Evolutionary conservation across 2,329 filamentous ascomycete genomes (phyloP), one percentile per base, ranked within the genome.

Genomic region (Venturia asperata): DNA sequence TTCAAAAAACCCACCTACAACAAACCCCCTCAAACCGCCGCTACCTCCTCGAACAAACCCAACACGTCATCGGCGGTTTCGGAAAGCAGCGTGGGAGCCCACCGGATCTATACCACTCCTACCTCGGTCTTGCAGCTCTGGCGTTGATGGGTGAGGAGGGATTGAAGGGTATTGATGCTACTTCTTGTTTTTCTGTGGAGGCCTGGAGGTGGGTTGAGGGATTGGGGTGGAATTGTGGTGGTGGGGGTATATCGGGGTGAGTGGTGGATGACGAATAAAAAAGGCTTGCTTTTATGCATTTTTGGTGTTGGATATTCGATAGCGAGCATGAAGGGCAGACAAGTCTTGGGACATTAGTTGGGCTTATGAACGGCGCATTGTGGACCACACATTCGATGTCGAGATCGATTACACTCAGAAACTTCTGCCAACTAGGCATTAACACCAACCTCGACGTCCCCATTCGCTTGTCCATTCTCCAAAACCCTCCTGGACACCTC

Each of bases 21-120:
- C 61, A 67, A 73, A 3, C 70, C 76, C 17, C 71, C 70, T 17
- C 70, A 82, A 65, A 75, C 81, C 15, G 74, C 81, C 1, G 77
- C 92, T n/a, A 76, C 91, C 80, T 99, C 15, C 81, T 97, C 11
- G 85, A 89, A 62, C 88, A 92, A 72, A 96, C 91, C 0, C 91
- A 97, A 73, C 93, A 97, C 75, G 74, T 85, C 21, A 89, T 97
- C 30, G 78, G 78, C n/a, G 77, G 78, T 4, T 79, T 81, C 69
- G 76, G 76, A 39, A 79, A 81, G 68, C 72, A 77, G 37, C 76
- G 79, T 1, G 79, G 77, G 19, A 76, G 80, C 67, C 75, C 78
- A 65, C 74, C 77, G 77, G 88, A 91, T 76, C 81, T 97, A 34
- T 91, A 96, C 70, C 94, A 99, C 74, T 90, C 89, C 0, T 97